These are phyloP conservation scores for Talaromyces sp. DNA, from an alignment of 2,329 filamentous ascomycete genomes.

Conservation along the genomic window DNA sequence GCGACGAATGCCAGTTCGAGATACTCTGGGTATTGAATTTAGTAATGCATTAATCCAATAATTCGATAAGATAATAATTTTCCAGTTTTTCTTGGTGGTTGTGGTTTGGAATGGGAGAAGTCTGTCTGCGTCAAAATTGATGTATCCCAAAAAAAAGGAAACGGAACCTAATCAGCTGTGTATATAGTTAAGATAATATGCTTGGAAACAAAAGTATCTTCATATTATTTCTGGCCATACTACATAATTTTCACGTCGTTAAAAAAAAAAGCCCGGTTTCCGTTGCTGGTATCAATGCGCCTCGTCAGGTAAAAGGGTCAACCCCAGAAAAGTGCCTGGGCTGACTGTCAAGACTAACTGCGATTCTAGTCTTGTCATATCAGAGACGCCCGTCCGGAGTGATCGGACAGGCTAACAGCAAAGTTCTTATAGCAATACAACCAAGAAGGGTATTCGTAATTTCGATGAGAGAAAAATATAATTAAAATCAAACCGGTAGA, in stretches of 20 bases:
- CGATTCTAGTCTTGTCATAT: background rate
- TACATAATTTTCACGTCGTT: background rate
- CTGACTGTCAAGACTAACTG: background rate
- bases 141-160: background rate
- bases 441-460: background rate
- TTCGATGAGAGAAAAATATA: background rate
- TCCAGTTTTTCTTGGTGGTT: background rate
- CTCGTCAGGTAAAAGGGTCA: background rate
- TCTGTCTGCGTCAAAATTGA: background rate
- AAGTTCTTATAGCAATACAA: background rate
- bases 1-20: constrained; percentile 6
- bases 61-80: background rate
- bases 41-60: background rate
- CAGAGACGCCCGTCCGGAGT: background rate
- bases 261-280: background rate
- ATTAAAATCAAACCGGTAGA: constrained; percentile 62
- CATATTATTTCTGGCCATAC: background rate
- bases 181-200: background rate
- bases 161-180: background rate
- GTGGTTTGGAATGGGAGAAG: background rate
- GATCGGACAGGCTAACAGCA: background rate
- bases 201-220: background rate
- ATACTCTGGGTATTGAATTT: constrained; percentile 7
- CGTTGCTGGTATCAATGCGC: background rate
- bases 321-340: no score